Evolutionary conservation across 331 rosid genomes (phyloP), one percentile per base, ranked within the genome.

Genomic region (Telfairia occidentalis): DNA sequence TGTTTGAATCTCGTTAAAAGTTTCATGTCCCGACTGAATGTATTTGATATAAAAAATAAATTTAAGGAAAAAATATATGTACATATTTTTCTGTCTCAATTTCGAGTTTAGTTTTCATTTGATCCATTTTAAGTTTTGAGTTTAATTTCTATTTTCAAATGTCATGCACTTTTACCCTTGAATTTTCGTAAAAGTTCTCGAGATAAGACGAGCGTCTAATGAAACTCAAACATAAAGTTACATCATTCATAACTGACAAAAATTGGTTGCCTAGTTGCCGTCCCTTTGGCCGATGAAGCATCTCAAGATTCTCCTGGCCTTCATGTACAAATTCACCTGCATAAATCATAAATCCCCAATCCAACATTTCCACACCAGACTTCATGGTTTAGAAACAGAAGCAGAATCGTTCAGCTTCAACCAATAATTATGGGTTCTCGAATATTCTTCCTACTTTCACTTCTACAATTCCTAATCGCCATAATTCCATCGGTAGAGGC

Each of bases 361-460:
- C 30, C 13, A 53, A 13, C 13, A 53, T 53, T 19, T 19, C 60
- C 29, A 21, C 30, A 53, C 29, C 30, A 19, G 26, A 53, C 60
- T 52, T 52, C 21, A 57, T 18, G 70, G 2, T 64, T 64, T 63
- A 63, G 45, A 63, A 63, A 34, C 6, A 1, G 46, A 63, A 34
- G 46, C 34, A 34, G 13, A 6, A 21, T 64, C 18, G 37, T 35
- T 19, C 42, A 35, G 29, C 28, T 64, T 35, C 71, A 64, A 37
- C 49, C 46, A 9, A 64, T 37, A 2, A 80, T 60, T 13, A 80
- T 80, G 80, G 30, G 15, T 59, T 58, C 74, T 23, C 53, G 28
- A 21, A 60, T 13, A 24, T 34, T 72, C 66, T 60, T 42, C 21
- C 3, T 8, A n/a, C 38, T 12, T 60, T 11, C 77, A 35, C 5